These are phyloP conservation scores for Candida methanosorbosa DNA, from an alignment of 805 yeast genomes.

Conservation along the genomic window DNA sequence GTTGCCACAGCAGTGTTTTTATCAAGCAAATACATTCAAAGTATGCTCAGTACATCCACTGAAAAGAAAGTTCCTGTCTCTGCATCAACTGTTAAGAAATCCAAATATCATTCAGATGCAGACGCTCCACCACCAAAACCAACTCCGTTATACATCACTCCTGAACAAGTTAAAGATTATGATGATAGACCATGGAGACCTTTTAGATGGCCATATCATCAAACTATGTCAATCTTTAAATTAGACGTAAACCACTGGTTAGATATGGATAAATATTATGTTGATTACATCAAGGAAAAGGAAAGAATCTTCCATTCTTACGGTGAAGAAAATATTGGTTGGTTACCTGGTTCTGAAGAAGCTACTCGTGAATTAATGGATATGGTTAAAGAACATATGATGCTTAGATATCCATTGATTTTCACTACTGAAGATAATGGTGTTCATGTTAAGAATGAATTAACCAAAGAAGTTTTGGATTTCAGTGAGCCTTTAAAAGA, in stretches of 20 bases:
- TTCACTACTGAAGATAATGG: conserved; percentile 46
- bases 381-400: conserved; percentile 49
- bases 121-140: conserved; percentile 34
- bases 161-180: conserved; percentile 54
- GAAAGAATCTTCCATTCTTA: conserved; percentile 46
- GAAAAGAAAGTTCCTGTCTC: background rate
- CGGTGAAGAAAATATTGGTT: conserved; percentile 54
- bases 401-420: conserved; percentile 52
- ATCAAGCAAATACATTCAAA: conserved; percentile 9
- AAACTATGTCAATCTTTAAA: conserved; percentile 67
- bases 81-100: conserved; percentile 4
- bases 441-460: conserved; percentile 45
- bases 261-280: conserved; percentile 71
- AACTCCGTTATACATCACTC: conserved; percentile 53
- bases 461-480: conserved; percentile 56
- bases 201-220: conserved; percentile 74
- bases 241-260: conserved; percentile 71
- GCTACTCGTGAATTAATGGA: conserved; percentile 59
- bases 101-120: conserved; percentile 13
- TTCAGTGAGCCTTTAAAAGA: conserved; percentile 51
- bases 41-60: background rate
- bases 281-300: conserved; percentile 58
- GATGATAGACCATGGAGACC: conserved; percentile 81
- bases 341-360: conserved; percentile 57
- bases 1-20: conserved; percentile 12